phyloP scores from a whole-genome alignment of 164 flowering plant genomes.

The Houttuynia cordata region DNA sequence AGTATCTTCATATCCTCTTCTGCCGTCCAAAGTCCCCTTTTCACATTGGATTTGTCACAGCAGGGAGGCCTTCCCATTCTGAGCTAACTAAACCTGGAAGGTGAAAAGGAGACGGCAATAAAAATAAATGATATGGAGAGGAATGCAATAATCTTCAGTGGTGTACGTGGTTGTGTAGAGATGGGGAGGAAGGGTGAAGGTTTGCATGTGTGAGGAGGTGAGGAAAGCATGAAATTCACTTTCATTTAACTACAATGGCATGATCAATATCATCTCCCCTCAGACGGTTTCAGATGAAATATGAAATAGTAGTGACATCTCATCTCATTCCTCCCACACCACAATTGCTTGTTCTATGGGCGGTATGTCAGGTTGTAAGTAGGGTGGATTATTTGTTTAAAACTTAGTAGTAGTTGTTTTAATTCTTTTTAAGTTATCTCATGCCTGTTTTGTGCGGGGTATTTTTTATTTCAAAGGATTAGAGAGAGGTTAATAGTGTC shows the following conservation, averaged over 20 bases:
- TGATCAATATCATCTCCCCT: constrained; percentile 33
- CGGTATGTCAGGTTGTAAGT: constrained; percentile 12
- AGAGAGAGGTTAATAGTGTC: too few relatives aligned
- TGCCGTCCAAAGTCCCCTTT: constrained; percentile 48
- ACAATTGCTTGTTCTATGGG: constrained; percentile 21
- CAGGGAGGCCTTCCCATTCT: constrained; percentile 58
- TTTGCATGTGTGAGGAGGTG: constrained; percentile 38
- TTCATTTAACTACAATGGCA: constrained; percentile 43
- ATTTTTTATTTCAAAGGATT: neutral
- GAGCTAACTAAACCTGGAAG: neutral
- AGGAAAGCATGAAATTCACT: constrained; percentile 50
- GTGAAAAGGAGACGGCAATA: neutral
- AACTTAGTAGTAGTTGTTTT: neutral
- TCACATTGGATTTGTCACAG: constrained; percentile 48
- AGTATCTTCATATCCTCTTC: constrained; percentile 65
- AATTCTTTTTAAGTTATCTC: neutral
- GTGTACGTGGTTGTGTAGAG: neutral
- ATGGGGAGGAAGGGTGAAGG: constrained; percentile 9
- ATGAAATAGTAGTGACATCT: constrained; percentile 16
- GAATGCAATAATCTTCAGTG: neutral
- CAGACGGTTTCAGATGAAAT: constrained; percentile 20
- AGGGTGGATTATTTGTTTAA: constrained; percentile 20
- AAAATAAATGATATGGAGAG: neutral
- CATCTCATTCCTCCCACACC: constrained; percentile 13
- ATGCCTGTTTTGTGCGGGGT: constrained; percentile 1